phyloP scores from a whole-genome alignment of 2,329 filamentous ascomycete species.

The Verticillium longisporum region DNA sequence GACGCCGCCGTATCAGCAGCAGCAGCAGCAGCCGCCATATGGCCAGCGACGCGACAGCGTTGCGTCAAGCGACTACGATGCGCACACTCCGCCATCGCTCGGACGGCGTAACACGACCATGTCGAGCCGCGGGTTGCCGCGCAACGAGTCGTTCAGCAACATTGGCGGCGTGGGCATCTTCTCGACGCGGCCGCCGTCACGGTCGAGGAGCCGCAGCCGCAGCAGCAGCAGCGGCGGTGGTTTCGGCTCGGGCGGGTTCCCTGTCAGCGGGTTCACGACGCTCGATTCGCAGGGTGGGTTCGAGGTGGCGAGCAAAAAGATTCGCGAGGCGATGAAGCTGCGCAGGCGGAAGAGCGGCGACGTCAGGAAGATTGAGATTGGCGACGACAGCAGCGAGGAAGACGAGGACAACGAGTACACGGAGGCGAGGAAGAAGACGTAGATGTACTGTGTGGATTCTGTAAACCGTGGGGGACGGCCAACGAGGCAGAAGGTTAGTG shows the following conservation, averaged over 20 bases:
- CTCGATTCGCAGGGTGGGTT: constrained; percentile 64
- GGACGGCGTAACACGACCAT: constrained; percentile 44
- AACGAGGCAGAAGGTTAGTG: too few species aligned
- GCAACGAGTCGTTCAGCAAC: constrained; percentile 91
- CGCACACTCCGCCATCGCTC: constrained; percentile 31
- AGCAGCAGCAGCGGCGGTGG: constrained; percentile 62
- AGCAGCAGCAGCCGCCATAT: too few species aligned
- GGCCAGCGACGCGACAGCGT: constrained; percentile 39
- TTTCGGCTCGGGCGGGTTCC: constrained; percentile 54
- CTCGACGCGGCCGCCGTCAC: constrained; percentile 77
- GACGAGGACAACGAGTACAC: constrained; percentile 36
- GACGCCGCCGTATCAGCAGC: constrained; percentile 4
- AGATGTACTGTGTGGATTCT: not conserved
- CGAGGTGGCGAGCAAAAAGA: constrained; percentile 76
- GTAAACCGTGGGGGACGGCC: too few species aligned
- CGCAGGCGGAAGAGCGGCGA: constrained; percentile 45
- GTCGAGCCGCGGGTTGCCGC: constrained; percentile 54
- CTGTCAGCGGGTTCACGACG: constrained; percentile 62
- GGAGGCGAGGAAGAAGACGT: constrained; percentile 32
- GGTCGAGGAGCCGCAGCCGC: constrained; percentile 62
- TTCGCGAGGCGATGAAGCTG: constrained; percentile 74
- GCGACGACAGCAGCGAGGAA: constrained; percentile 24
- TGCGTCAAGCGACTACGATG: constrained; percentile 32
- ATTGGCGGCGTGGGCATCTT: constrained; percentile 85
- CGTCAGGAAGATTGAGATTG: constrained; percentile 13